phyloP scores from a whole-genome alignment of 2,329 filamentous ascomycete species.

The Knufia petricola region DNA sequence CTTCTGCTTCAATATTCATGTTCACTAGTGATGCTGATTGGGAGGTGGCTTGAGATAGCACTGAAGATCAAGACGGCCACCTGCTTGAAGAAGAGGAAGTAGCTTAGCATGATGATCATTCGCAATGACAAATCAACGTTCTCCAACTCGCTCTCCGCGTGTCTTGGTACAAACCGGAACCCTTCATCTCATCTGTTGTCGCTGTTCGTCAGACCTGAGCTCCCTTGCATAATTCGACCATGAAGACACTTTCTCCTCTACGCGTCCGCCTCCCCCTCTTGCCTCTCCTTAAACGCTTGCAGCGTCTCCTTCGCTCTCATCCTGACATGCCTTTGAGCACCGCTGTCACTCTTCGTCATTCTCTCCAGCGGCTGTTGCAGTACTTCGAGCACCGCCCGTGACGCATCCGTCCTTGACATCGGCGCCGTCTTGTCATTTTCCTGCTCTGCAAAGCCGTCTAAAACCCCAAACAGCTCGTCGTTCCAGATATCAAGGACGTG shows the following conservation, averaged over 20 bases:
- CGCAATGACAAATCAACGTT: neutral
- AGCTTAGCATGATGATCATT: constrained; percentile 1
- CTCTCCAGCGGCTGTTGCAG: neutral
- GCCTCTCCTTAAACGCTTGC: neutral
- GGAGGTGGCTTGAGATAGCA: constrained; percentile 22
- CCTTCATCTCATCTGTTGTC: too few species aligned
- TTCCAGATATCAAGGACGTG: constrained; percentile 87
- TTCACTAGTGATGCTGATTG: constrained; percentile 11
- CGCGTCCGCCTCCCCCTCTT: neutral
- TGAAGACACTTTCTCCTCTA: too few species aligned
- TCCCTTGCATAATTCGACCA: too few species aligned
- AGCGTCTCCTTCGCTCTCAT: constrained; percentile 6
- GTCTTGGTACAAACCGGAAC: too few species aligned
- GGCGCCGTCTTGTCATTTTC: neutral
- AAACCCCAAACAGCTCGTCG: constrained; percentile 70
- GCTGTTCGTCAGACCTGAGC: too few species aligned
- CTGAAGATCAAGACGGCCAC: constrained; percentile 14
- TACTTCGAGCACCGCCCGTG: neutral
- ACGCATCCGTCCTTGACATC: neutral
- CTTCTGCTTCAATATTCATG: constrained; percentile 2
- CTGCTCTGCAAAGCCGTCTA: neutral
- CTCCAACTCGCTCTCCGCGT: neutral
- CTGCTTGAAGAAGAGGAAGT: neutral
- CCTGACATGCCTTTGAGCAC: constrained; percentile 5
- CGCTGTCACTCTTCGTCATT: constrained; percentile 1